Evolutionary conservation across 495 filamentous ascomycete species (phyloP).

Genomic region (Neurospora sp.): DNA sequence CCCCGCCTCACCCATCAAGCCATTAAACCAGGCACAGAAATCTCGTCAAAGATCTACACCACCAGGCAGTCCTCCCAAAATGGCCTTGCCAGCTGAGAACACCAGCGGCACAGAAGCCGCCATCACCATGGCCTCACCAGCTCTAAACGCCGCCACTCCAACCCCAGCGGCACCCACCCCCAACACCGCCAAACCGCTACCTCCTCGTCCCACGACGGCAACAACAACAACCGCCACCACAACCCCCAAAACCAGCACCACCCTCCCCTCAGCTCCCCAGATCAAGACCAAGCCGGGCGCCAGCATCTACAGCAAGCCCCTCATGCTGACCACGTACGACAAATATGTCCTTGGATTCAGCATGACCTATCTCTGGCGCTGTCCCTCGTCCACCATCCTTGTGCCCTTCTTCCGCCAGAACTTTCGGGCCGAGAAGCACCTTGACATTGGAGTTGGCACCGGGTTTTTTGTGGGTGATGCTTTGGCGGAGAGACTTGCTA

Average conservation of each 20-base stretch:
- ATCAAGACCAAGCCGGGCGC: not conserved
- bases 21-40: not conserved
- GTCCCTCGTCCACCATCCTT: constrained; percentile 19
- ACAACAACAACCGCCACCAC: not conserved
- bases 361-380: constrained; percentile 24
- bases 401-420: constrained; percentile 29
- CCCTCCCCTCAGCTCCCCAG: no score
- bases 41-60: not conserved
- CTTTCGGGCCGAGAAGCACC: constrained; percentile 18
- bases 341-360: constrained; percentile 22
- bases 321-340: constrained; percentile 23
- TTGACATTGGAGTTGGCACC: constrained; percentile 31
- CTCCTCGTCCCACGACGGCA: not conserved
- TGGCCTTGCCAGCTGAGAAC: not conserved
- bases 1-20: not conserved
- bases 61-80: not conserved
- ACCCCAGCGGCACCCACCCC: not conserved
- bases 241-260: not conserved
- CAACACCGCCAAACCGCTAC: not conserved
- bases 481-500: constrained; percentile 1
- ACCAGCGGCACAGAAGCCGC: not conserved
- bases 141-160: not conserved
- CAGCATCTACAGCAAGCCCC: constrained; percentile 1
- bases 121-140: not conserved
- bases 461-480: constrained; percentile 23